Base-by-base conservation (phyloP, 2,329 filamentous ascomycete species). In the Talaromyces sp. region DNA sequence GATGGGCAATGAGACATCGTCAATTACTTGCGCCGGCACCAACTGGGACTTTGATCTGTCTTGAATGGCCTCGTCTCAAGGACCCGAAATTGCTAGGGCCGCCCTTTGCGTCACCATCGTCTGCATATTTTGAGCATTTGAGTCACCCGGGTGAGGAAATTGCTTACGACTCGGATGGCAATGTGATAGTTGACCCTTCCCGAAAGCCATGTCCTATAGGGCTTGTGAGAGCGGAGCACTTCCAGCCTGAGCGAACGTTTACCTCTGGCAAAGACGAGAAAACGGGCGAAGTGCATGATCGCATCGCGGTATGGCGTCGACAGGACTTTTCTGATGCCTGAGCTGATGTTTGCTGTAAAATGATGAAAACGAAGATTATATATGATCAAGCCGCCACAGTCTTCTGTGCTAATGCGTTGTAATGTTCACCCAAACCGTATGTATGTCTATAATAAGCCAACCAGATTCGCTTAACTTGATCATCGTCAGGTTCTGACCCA, bases 341-440 rank as follows among this genome's bases (percentile, higher is more conserved):
- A 58, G 57, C 16, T 52, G 33, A 33, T 31, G 49, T 33, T 5
- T 52, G 39, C 45, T 31, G 33, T n/a, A 47, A 4, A 63, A 11
- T 35, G 22, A 35, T 14, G 35, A 41, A 50, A 22, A 3, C 11
- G 11, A 39, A 39, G 5, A 33, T 22, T 24, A 39, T 37, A 22
- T 14, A 39, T 56, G 52, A 16, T 58, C 56, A 45, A 19, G 56
- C 56, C 16, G 56, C 37, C 56, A 33, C 56, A 16, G 68, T 65
- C 58, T 75, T 75, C 73, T 82, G 85, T 70, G 86, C 78, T 75
- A 99, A 79, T 62, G 93, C 96, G 76, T 99, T 99, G 79, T 99
- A 99, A 80, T 99, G 95, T 81, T 98, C 95, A 13, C 95, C 95
- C 59, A 99, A 81, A 1, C 94, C 94, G 77, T 96, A 98, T 58